These are phyloP conservation scores for Cyphellophora attinorum DNA, from an alignment of 2,329 filamentous ascomycete species.

Conservation along the genomic window DNA sequence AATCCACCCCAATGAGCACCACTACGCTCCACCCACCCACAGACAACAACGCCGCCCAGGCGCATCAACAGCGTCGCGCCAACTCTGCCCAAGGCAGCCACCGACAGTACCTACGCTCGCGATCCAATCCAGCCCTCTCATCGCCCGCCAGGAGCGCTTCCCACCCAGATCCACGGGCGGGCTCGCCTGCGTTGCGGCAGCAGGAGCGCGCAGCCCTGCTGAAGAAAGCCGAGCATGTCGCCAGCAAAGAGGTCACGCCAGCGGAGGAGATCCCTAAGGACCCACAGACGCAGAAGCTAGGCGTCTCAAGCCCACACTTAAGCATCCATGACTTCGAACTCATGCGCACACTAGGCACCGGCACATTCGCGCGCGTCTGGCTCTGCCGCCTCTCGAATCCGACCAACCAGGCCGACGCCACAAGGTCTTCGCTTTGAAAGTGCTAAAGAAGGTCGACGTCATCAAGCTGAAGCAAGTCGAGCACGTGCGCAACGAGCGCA, in stretches of 20 bases:
- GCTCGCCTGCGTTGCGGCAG: slow-evolving; percentile 8
- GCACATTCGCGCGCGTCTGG: slow-evolving; percentile 44
- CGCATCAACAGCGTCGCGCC: slow-evolving; percentile 17
- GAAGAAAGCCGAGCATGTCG: slow-evolving; percentile 10
- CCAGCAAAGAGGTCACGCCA: slow-evolving; percentile 9
- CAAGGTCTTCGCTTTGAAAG: slow-evolving; percentile 40
- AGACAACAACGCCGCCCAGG: slow-evolving; percentile 9
- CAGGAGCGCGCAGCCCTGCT: slow-evolving; percentile 14
- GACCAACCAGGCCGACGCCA: slow-evolving; percentile 21
- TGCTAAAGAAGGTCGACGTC: slow-evolving; percentile 42
- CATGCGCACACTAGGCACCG: slow-evolving; percentile 40
- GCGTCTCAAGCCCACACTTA: slow-evolving; percentile 27
- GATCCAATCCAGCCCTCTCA: slow-evolving; percentile 11
- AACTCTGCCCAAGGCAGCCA: slow-evolving; percentile 19
- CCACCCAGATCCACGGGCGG: slow-evolving; percentile 17
- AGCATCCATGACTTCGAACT: slow-evolving; percentile 35
- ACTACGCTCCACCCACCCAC: slow-evolving; percentile 19
- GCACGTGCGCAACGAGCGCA: slow-evolving; percentile 58
- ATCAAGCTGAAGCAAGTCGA: slow-evolving; percentile 58
- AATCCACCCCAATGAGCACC: slow-evolving; percentile 17
- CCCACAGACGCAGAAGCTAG: slow-evolving; percentile 27
- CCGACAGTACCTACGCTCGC: slow-evolving; percentile 14
- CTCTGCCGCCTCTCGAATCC: slow-evolving; percentile 32
- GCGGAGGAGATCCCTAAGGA: slow-evolving; percentile 26
- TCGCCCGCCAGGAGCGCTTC: slow-evolving; percentile 17